Conservation (phyloP, 176 grass and related monocot species). For the Carex pumila region DNA sequence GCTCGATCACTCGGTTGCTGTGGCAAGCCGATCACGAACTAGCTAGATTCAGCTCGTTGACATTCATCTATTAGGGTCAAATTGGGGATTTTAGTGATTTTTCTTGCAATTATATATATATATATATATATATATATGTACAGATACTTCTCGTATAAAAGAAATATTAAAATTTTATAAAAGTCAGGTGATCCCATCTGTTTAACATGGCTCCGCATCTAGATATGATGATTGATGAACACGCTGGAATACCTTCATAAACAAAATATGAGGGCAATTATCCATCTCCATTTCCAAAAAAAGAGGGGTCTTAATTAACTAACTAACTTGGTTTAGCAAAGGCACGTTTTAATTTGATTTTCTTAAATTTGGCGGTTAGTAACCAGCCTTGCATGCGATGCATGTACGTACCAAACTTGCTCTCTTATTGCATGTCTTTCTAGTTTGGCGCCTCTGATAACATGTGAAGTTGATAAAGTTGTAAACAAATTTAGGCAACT, state of each 20-base stretch:
- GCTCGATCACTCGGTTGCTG: no score
- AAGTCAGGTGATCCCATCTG: no score
- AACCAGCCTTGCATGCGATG: slow-evolving; percentile 7
- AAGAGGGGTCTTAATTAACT: background rate
- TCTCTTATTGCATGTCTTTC: background rate
- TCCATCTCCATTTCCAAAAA: background rate
- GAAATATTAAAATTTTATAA: no score
- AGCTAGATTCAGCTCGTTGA: no score
- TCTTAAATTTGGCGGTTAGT: background rate
- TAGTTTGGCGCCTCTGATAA: background rate
- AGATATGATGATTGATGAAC: background rate
- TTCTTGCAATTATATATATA: no score
- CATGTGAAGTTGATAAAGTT: slow-evolving; percentile 19
- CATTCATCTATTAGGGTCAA: no score
- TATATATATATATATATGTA: no score
- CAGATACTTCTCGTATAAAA: no score
- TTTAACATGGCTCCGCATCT: no score
- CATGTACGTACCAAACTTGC: background rate
- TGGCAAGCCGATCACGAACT: no score
- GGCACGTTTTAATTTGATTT: slow-evolving; percentile 8
- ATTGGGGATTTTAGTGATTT: no score
- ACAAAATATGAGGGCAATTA: no score
- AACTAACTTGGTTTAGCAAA: background rate
- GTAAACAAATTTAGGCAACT: background rate
- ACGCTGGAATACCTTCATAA: background rate